phyloP scores from a whole-genome alignment of 805 yeast genomes.

The Kurtzmaniella fragi region DNA sequence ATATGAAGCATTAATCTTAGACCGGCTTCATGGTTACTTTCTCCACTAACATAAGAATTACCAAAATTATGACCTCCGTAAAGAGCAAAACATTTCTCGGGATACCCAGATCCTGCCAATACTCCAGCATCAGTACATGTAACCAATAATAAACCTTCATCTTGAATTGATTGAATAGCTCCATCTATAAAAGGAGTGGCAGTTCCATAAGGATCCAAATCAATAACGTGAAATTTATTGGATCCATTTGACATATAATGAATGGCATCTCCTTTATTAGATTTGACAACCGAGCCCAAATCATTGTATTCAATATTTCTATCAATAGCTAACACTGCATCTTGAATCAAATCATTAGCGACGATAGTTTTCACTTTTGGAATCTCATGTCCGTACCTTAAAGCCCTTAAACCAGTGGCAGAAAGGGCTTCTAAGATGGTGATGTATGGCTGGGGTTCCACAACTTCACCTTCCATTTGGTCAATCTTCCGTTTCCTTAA shows the following conservation, averaged over 20 bases:
- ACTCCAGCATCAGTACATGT: slow-evolving; percentile 97
- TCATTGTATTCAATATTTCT: slow-evolving; percentile 67
- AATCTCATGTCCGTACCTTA: slow-evolving; percentile 88
- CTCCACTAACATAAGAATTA: slow-evolving; percentile 44
- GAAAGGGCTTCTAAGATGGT: slow-evolving; percentile 83
- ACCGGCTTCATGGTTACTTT: slow-evolving; percentile 91
- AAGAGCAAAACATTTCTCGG: slow-evolving; percentile 91
- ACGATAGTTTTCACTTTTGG: slow-evolving; percentile 68
- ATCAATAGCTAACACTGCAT: slow-evolving; percentile 78
- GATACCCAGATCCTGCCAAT: slow-evolving; percentile 91
- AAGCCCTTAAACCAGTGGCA: slow-evolving; percentile 93
- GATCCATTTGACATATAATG: slow-evolving; percentile 58
- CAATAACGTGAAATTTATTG: slow-evolving; percentile 73
- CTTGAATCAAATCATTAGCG: slow-evolving; percentile 85
- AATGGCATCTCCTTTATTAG: slow-evolving; percentile 90
- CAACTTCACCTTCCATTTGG: slow-evolving; percentile 13
- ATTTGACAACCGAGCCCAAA: slow-evolving; percentile 49
- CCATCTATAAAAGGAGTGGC: slow-evolving; percentile 95
- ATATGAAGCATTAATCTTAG: slow-evolving; percentile 74
- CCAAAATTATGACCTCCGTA: slow-evolving; percentile 92
- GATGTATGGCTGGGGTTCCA: slow-evolving; percentile 39
- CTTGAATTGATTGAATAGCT: slow-evolving; percentile 77
- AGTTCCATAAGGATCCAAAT: slow-evolving; percentile 96
- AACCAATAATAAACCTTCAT: slow-evolving; percentile 80
- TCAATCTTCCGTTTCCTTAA: slow-evolving; percentile 17